Conservation (phyloP, 768 basidiomycete species). For the Scleroderma citrinum region DNA sequence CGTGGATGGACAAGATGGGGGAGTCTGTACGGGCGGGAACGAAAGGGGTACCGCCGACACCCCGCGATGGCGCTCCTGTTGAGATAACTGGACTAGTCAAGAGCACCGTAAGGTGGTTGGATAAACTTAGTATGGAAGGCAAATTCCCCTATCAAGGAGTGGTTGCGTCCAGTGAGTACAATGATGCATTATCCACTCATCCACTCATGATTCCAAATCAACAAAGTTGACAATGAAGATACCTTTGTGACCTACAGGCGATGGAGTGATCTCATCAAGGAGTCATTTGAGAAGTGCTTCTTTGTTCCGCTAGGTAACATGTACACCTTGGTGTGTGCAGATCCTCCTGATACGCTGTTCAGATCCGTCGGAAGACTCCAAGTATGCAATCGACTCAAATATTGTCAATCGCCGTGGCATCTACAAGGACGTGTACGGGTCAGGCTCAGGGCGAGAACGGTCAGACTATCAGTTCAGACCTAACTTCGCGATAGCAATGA, state of each 20-base stretch:
- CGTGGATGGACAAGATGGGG: constrained; percentile 99
- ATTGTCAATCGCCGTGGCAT: constrained; percentile 89
- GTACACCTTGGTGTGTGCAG: not conserved
- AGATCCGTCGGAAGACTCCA: constrained; percentile 68
- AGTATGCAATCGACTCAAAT: constrained; percentile 62
- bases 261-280: constrained; percentile 82
- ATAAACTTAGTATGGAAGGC: constrained; percentile 53
- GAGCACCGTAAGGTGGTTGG: constrained; percentile 89
- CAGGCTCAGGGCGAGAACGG: constrained; percentile 84
- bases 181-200: not conserved
- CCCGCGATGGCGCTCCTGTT: constrained; percentile 91
- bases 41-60: constrained; percentile 93
- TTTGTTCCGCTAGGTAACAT: constrained; percentile 78
- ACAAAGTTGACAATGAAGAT: constrained; percentile 61
- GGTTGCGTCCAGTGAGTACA: constrained; percentile 59
- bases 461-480: constrained; percentile 93
- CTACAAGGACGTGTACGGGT: constrained; percentile 97
- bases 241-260: constrained; percentile 80
- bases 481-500: constrained; percentile 96
- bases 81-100: constrained; percentile 93
- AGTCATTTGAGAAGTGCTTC: constrained; percentile 85
- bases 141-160: constrained; percentile 92
- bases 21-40: constrained; percentile 87
- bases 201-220: constrained; percentile 2
- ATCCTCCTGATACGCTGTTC: constrained; percentile 7